These are phyloP conservation scores for Aureococcus anophagefferens DNA, from an alignment of 108 stramenopile genomes.

Conservation along the genomic window DNA sequence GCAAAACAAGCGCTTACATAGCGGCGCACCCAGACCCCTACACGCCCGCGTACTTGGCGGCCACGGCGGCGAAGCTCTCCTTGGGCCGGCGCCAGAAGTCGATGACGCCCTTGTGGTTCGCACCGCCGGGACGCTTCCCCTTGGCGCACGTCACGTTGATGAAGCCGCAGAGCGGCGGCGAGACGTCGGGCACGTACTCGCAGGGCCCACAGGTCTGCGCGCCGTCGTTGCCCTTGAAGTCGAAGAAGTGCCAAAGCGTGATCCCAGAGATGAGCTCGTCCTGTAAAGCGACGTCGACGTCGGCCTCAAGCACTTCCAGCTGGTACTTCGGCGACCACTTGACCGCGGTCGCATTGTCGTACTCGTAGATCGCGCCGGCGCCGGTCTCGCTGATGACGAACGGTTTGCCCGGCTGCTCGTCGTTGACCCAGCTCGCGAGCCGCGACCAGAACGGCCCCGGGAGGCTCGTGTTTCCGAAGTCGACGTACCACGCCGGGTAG, in stretches of 20 bases:
- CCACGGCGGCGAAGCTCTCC: conserved; percentile 25
- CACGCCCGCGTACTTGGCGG: conserved; percentile 23
- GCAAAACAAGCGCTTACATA: no score
- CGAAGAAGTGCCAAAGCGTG: conserved; percentile 41
- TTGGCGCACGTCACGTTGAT: conserved; percentile 16
- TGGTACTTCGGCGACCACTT: conserved; percentile 36
- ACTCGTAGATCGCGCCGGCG: conserved; percentile 38
- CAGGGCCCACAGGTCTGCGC: conserved; percentile 32
- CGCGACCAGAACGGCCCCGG: conserved; percentile 23
- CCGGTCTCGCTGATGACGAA: conserved; percentile 40
- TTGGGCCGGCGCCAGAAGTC: conserved; percentile 38
- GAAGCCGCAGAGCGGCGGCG: conserved; percentile 31
- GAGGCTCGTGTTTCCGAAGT: not conserved
- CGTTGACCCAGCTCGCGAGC: conserved; percentile 14
- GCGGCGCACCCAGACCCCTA: no score
- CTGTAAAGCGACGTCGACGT: conserved; percentile 25
- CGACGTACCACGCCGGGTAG: conserved; percentile 37
- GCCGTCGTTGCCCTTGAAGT: conserved; percentile 36
- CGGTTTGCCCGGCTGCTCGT: conserved; percentile 16
- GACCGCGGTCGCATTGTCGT: conserved; percentile 19
- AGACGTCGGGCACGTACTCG: conserved; percentile 25
- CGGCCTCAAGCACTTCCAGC: conserved; percentile 12
- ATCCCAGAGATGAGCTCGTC: conserved; percentile 30
- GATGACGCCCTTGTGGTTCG: conserved; percentile 37
- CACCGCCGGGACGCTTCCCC: conserved; percentile 33